Conservation (phyloP, 2,329 filamentous ascomycete genomes). For the Uncinocarpus reesii region DNA sequence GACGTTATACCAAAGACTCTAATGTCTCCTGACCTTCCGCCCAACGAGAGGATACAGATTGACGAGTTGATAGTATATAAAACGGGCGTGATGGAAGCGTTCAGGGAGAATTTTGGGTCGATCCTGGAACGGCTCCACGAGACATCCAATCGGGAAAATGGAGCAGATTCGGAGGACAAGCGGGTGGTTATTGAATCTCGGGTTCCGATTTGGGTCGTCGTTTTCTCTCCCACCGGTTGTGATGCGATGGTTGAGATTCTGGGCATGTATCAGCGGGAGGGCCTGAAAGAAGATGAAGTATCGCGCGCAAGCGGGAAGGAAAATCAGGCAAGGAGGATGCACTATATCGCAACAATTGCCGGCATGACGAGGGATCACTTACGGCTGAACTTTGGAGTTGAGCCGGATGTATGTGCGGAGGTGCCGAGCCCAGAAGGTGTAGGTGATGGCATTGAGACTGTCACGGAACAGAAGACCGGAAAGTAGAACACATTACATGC, state of each 20-base stretch:
- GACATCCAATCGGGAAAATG: background rate
- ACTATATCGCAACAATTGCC: constrained; percentile 75
- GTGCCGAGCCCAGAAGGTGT: constrained; percentile 75
- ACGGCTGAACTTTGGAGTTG: constrained; percentile 32
- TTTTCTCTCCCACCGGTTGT: constrained; percentile 53
- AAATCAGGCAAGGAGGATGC: constrained; percentile 32
- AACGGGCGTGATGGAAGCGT: constrained; percentile 70
- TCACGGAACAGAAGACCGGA: constrained; percentile 25
- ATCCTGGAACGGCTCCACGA: constrained; percentile 32
- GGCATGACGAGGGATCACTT: constrained; percentile 80
- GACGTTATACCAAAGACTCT: constrained; percentile 82
- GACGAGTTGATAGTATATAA: constrained; percentile 78
- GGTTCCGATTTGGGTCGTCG: constrained; percentile 31
- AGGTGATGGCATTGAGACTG: constrained; percentile 52
- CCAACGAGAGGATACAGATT: constrained; percentile 50
- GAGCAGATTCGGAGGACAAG: constrained; percentile 17
- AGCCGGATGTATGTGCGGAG: constrained; percentile 55
- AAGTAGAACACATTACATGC: background rate
- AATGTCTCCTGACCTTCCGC: constrained; percentile 46
- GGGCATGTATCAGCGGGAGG: constrained; percentile 35
- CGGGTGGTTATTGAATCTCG: constrained; percentile 8
- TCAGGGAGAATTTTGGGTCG: constrained; percentile 54
- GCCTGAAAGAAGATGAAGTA: background rate
- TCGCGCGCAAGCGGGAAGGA: constrained; percentile 11
- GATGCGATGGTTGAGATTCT: constrained; percentile 50